Evolutionary conservation across 2,329 filamentous ascomycete genomes (phyloP), one percentile per base, ranked within the genome.

Genomic region (Talaromyces sp.): DNA sequence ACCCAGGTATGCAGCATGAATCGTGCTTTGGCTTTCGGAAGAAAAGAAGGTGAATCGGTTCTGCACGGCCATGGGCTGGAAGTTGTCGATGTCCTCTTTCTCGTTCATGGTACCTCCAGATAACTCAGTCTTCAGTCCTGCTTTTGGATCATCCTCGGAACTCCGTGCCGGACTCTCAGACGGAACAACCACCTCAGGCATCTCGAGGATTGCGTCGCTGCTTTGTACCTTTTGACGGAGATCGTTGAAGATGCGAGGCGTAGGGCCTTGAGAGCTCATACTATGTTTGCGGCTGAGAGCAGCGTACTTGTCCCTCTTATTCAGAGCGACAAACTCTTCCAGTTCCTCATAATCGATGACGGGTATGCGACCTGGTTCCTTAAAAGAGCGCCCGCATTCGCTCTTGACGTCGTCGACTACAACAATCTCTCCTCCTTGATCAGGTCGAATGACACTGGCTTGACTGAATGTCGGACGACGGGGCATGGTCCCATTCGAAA

Each of bases 41-140:
- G 93, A 97, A 77, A 99, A 99, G 79, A 98, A 97, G 66, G 93
- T 95, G 80, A 96, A 98, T 4, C 93, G 86, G 72, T 93, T 95
- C 35, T 86, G 83, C 63, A 91, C 88, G 54, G 82, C 73, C 40
- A 77, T 75, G 69, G 83, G 77, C 44, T 74, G 75, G 4, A 75
- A 70, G 4, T 69, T 69, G 14, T 75, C 69, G 3, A 74, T 66
- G 23, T 71, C 63, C 42, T 71, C 69, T 65, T 76, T 76, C 62
- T 75, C 75, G 62, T 75, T 67, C n/a, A 63, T 37, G 21, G 58
- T 58, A 8, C 37, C 46, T n/a, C 21, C 58, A 4, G 62, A 63
- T 14, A 57, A 33, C 9, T 63, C 50, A 23, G 55, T 55, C 46
- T 59, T 44, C 35, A 73, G 55, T 3, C 68, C 62, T 37, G 68